These are phyloP conservation scores for Rheum nobile DNA, from an alignment of 148 eudicot genomes.

Conservation along the genomic window DNA sequence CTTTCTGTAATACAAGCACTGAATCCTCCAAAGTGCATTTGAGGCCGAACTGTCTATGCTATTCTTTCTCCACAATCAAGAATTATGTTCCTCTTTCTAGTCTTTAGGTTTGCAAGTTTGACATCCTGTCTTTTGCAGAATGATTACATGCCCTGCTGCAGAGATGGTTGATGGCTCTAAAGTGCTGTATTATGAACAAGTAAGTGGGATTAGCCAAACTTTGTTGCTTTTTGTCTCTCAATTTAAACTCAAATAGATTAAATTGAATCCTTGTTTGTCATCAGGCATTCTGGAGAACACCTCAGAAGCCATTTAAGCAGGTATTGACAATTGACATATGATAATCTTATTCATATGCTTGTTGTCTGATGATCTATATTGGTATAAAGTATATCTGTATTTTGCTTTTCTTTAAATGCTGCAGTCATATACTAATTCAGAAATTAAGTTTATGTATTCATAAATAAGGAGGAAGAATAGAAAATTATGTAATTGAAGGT, in stretches of 20 bases:
- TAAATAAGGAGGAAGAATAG: background rate
- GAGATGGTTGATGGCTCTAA: constrained; percentile 95
- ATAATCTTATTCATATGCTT: background rate
- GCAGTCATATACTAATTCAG: too few species aligned
- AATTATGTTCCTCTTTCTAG: background rate
- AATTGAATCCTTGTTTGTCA: constrained; percentile 12
- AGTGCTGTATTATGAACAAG: constrained; percentile 82
- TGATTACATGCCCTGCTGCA: constrained; percentile 91
- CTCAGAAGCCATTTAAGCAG: constrained; percentile 94
- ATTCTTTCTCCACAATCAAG: background rate
- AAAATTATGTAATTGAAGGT: background rate
- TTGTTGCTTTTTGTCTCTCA: background rate
- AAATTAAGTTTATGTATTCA: background rate
- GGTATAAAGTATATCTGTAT: background rate
- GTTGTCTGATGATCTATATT: background rate
- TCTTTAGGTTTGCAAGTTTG: background rate
- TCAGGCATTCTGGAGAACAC: constrained; percentile 98
- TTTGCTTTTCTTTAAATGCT: background rate
- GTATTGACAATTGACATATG: constrained; percentile 22
- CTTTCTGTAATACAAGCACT: background rate
- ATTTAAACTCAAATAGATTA: background rate
- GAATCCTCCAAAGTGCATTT: background rate
- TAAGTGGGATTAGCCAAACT: constrained; percentile 9
- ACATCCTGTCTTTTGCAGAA: constrained; percentile 26
- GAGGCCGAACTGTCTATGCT: background rate